These are phyloP conservation scores for Plenodomus biglobosus DNA, from an alignment of 2,329 filamentous ascomycete species.

Conservation along the genomic window DNA sequence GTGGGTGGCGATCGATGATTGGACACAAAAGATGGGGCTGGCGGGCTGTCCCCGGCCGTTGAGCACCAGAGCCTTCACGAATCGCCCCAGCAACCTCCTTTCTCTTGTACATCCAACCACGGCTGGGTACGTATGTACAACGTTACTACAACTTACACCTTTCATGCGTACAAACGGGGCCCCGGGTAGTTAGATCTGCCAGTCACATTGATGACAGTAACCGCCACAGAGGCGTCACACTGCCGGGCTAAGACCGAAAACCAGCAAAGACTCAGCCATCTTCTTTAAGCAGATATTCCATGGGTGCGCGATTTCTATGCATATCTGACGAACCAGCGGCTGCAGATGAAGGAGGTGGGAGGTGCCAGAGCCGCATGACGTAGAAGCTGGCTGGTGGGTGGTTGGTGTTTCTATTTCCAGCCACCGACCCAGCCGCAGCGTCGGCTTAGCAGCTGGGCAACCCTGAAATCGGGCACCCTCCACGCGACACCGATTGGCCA, in stretches of 20 bases:
- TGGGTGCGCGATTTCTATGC: not conserved
- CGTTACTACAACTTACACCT: too few relatives aligned
- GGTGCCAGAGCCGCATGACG: not conserved
- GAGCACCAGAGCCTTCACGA: not conserved
- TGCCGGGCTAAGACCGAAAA: not conserved
- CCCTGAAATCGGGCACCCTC: not conserved
- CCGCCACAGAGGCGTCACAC: not conserved
- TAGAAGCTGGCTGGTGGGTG: not conserved
- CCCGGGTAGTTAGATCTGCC: not conserved
- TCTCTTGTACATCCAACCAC: not conserved
- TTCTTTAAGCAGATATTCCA: not conserved
- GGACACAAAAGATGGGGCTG: not conserved
- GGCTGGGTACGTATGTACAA: not conserved
- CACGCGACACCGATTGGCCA: conserved; percentile 2
- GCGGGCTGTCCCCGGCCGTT: not conserved
- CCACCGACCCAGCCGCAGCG: not conserved
- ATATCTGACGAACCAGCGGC: not conserved
- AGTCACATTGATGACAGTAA: not conserved
- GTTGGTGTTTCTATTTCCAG: not conserved
- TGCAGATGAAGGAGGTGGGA: not conserved
- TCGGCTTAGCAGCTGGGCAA: not conserved
- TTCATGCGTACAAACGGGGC: not conserved
- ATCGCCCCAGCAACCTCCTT: not conserved
- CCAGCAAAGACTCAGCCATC: not conserved
- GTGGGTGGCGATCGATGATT: not conserved